Conservation (phyloP, 2,329 filamentous ascomycete genomes). For the Teratosphaeria viscida region DNA sequence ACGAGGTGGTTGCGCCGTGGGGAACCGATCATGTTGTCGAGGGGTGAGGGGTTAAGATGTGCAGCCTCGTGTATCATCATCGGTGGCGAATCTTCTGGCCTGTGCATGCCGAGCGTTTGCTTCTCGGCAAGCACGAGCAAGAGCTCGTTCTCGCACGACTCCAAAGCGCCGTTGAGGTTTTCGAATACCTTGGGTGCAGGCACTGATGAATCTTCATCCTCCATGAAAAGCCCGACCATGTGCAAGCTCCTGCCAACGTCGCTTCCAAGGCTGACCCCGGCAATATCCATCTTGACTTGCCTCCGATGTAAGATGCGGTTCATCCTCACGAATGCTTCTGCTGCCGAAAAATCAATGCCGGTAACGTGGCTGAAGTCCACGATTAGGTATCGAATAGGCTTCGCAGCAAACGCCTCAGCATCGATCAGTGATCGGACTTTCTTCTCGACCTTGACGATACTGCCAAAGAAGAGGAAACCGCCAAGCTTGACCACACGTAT, state of each 20-base stretch:
- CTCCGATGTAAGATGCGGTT: constrained; percentile 71
- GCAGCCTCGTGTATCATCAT: constrained; percentile 13
- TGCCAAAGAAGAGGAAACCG: constrained; percentile 47
- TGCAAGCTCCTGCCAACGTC: constrained; percentile 68
- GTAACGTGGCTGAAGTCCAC: constrained; percentile 83
- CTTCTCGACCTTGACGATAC: constrained; percentile 88
- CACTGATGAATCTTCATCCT: constrained; percentile 52
- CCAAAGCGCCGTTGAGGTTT: constrained; percentile 83
- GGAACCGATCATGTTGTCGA: constrained; percentile 47
- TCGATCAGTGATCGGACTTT: constrained; percentile 73
- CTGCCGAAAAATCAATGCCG: constrained; percentile 90
- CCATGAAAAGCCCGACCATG: constrained; percentile 71
- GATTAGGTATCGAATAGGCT: constrained; percentile 80
- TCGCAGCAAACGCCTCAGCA: constrained; percentile 64
- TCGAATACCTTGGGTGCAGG: constrained; percentile 58
- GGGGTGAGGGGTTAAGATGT: constrained; percentile 7
- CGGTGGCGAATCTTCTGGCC: constrained; percentile 37
- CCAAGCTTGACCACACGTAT: constrained; percentile 85
- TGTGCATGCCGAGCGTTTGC: constrained; percentile 27
- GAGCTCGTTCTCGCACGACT: constrained; percentile 90
- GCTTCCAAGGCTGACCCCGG: constrained; percentile 65
- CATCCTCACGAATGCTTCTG: constrained; percentile 88
- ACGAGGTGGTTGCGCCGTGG: constrained; percentile 70
- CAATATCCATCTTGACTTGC: constrained; percentile 70
- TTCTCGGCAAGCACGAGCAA: constrained; percentile 43